A percentile compares a stretch with the other conserved stretches of the same genome.
phyloP scores from a whole-genome alignment of 495 filamentous ascomycete genomes.

The Aspergillus campestris region DNA sequence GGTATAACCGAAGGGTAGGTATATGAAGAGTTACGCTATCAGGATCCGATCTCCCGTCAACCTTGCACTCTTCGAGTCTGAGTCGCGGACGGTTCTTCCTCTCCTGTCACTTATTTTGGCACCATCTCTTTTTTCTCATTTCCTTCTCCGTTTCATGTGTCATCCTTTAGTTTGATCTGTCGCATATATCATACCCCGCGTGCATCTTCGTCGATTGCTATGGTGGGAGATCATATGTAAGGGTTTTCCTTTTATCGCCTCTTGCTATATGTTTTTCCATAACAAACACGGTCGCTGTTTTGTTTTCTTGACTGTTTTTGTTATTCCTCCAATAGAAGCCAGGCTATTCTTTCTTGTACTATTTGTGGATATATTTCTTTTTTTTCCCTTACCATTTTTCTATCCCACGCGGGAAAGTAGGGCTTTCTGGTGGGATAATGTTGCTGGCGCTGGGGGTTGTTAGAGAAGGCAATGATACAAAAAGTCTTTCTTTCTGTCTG shows the following conservation, averaged over 20 bases:
- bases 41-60: too few relatives aligned
- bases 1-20: conserved; percentile 17
- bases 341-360: not conserved
- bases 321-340: not conserved
- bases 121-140: not conserved
- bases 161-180: conserved; percentile 6
- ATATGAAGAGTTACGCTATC: conserved; percentile 7
- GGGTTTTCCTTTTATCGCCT: conserved; percentile 5
- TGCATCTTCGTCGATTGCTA: conserved; percentile 25
- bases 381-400: not conserved
- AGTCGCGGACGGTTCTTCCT: conserved; percentile 4
- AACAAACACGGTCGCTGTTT: conserved; percentile 14
- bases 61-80: too few relatives aligned
- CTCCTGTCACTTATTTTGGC: not conserved
- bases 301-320: conserved; percentile 8
- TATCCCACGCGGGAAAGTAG: too few relatives aligned
- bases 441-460: too few relatives aligned
- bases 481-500: too few relatives aligned
- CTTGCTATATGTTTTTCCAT: conserved; percentile 15
- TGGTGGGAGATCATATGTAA: conserved; percentile 19
- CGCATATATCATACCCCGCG: conserved; percentile 25
- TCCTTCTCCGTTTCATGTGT: conserved; percentile 6
- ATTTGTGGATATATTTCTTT: not conserved
- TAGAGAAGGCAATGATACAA: too few relatives aligned
- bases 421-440: too few relatives aligned